Percentiles rank a stretch among this genome's conserved stretches.
phyloP scores from a whole-genome alignment of 2,329 filamentous ascomycete genomes.

The Colletotrichum endophyticum region DNA sequence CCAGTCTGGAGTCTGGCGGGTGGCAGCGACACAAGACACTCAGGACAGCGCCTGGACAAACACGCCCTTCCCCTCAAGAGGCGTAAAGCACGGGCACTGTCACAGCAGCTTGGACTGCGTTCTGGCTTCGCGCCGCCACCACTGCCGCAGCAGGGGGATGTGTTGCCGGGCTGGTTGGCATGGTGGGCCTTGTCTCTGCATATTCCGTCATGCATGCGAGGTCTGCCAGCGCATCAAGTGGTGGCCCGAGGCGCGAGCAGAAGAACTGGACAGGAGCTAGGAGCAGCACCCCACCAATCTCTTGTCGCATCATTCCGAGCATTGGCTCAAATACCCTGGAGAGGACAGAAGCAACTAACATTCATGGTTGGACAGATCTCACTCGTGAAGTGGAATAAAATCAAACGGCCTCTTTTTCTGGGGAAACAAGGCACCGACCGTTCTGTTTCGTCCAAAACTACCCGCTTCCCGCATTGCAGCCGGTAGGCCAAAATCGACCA shows the following conservation, averaged over 20 bases:
- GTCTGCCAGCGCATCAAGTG: constrained; percentile 53
- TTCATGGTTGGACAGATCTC: constrained; percentile 47
- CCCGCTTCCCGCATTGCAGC: constrained; percentile 32
- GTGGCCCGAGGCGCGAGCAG: constrained; percentile 47
- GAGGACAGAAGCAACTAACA: constrained; percentile 38
- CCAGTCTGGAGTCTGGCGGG: background rate
- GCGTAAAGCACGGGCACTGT: constrained; percentile 14
- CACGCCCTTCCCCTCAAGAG: constrained; percentile 11
- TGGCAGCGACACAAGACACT: background rate
- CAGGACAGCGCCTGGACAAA: constrained; percentile 13
- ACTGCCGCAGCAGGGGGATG: constrained; percentile 24
- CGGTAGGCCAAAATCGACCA: constrained; percentile 23
- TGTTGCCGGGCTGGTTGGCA: constrained; percentile 46
- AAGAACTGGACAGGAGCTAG: constrained; percentile 21
- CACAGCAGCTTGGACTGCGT: constrained; percentile 31
- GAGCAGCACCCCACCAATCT: constrained; percentile 29
- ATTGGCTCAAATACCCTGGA: constrained; percentile 38
- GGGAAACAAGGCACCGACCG: constrained; percentile 31
- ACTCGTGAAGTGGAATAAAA: constrained; percentile 26
- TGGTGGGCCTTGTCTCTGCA: constrained; percentile 55
- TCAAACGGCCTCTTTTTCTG: constrained; percentile 32
- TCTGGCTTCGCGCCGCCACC: constrained; percentile 23
- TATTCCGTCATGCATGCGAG: constrained; percentile 63
- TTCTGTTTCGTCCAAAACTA: constrained; percentile 38
- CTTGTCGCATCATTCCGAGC: constrained; percentile 38